Percentiles rank a stretch among this genome's conserved stretches.
These are phyloP conservation scores for Nidula niveotomentosa DNA, from an alignment of 1,284 basidiomycete genomes.

Conservation along the genomic window DNA sequence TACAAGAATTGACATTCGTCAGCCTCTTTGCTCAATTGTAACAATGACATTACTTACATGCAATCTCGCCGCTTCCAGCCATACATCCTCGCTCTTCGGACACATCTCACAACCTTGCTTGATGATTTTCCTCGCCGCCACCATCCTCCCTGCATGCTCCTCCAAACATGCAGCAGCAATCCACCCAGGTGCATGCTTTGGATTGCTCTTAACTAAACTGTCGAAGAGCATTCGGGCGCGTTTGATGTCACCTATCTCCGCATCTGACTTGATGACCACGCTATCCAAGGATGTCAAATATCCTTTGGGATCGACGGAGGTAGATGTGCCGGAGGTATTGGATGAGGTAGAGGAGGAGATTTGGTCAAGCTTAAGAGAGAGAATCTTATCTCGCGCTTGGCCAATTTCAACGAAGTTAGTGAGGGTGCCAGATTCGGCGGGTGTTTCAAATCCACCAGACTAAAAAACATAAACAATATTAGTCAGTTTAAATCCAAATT, in stretches of 20 bases:
- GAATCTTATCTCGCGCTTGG: slow-evolving; percentile 93
- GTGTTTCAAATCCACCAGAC: slow-evolving; percentile 75
- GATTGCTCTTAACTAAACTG: slow-evolving; percentile 96
- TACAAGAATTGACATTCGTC: neutral
- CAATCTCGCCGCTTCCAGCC: slow-evolving; percentile 93
- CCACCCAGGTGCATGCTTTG: slow-evolving; percentile 97
- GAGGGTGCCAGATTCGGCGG: slow-evolving; percentile 75
- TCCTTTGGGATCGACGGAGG: slow-evolving; percentile 94
- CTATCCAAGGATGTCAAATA: slow-evolving; percentile 96
- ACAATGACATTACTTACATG: slow-evolving; percentile 61
- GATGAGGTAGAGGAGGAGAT: slow-evolving; percentile 64
- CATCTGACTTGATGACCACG: slow-evolving; percentile 87
- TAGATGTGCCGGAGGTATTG: slow-evolving; percentile 68
- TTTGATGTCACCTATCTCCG: slow-evolving; percentile 99
- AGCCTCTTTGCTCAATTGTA: neutral
- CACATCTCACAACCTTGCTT: slow-evolving; percentile 95
- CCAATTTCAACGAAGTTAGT: slow-evolving; percentile 99
- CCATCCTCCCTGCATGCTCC: slow-evolving; percentile 96
- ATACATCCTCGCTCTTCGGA: slow-evolving; percentile 95
- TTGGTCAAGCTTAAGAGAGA: slow-evolving; percentile 93
- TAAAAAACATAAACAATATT: slow-evolving; percentile 20
- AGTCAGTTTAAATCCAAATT: neutral
- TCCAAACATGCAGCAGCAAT: slow-evolving; percentile 97
- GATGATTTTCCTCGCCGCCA: slow-evolving; percentile 92
- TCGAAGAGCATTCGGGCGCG: slow-evolving; percentile 95